These are phyloP conservation scores for Fusarium setosum DNA, from an alignment of 2,329 filamentous ascomycete genomes.

Conservation along the genomic window DNA sequence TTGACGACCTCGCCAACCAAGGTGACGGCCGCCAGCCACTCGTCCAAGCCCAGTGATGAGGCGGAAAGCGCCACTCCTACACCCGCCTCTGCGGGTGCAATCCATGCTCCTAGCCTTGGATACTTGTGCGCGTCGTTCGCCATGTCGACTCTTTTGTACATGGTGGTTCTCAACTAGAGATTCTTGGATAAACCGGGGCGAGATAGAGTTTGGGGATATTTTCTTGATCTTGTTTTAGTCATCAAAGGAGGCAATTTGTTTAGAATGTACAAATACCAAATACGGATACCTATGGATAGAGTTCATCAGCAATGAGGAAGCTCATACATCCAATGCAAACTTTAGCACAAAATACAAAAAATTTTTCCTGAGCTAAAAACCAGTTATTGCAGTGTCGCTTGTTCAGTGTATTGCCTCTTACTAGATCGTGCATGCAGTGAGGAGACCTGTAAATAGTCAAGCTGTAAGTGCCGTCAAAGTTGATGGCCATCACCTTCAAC, in stretches of 20 bases:
- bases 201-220: constrained; percentile 1
- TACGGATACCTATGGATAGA: constrained; percentile 17
- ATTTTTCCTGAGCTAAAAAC: neutral
- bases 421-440: no score
- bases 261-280: constrained; percentile 9
- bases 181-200: neutral
- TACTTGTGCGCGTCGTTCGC: constrained; percentile 31
- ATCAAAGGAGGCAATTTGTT: neutral
- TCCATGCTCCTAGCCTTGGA: constrained; percentile 21
- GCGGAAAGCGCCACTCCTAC: constrained; percentile 20
- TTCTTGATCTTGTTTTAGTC: constrained; percentile 7
- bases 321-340: neutral
- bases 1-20: constrained; percentile 25
- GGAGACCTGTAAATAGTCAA: no score
- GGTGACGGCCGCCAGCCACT: constrained; percentile 5
- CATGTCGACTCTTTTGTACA: constrained; percentile 31
- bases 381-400: no score
- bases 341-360: constrained; percentile 12
- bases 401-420: no score
- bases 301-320: constrained; percentile 5
- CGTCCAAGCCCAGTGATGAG: constrained; percentile 5
- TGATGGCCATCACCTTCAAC: neutral
- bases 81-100: constrained; percentile 22
- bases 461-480: neutral
- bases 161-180: constrained; percentile 24